phyloP scores from a whole-genome alignment of 257 asterid genomes.

The Orobanche coerulescens region DNA sequence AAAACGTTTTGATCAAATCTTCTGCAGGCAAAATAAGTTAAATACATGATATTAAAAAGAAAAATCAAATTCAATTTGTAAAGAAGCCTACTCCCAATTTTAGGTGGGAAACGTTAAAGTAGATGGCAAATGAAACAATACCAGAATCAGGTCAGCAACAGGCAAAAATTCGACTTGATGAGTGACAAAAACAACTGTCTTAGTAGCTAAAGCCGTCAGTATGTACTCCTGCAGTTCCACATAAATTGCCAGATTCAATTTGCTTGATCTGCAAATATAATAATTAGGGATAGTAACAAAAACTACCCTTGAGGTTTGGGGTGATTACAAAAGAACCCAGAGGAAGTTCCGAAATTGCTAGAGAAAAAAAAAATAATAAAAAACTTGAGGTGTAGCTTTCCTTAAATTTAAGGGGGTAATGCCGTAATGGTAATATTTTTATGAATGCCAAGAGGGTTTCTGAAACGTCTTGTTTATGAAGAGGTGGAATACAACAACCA shows the following conservation, averaged over 20 bases:
- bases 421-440: no score
- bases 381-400: no score
- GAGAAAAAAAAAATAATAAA: no score
- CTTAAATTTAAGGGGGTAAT: no score
- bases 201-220: slow-evolving; percentile 61
- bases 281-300: background rate
- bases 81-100: background rate
- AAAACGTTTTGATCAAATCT: background rate
- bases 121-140: slow-evolving; percentile 22
- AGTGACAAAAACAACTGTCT: slow-evolving; percentile 74
- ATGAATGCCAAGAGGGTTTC: no score
- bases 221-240: slow-evolving; percentile 66
- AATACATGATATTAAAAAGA: background rate
- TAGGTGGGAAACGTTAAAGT: background rate
- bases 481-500: no score
- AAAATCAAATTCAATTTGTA: background rate
- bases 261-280: background rate
- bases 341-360: no score
- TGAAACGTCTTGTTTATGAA: no score
- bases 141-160: slow-evolving; percentile 80
- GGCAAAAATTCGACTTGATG: slow-evolving; percentile 91
- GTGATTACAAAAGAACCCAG: no score
- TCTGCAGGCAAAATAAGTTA: background rate
- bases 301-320: no score
- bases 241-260: slow-evolving; percentile 16